Conservation (phyloP, 1,139 yeast species). For the Hansenula anomala region DNA sequence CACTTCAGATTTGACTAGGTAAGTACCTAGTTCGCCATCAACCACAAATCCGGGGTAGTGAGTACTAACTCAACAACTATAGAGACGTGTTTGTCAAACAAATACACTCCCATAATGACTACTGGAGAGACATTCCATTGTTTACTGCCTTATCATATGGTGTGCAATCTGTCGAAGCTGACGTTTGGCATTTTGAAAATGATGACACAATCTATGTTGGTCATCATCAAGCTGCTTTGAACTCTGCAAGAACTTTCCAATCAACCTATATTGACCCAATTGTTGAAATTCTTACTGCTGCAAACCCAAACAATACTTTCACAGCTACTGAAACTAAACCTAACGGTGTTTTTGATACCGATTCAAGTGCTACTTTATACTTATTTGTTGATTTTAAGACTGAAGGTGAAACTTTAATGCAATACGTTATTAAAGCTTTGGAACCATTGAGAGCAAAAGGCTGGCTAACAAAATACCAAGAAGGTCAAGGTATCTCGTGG, state of each 20-base stretch:
- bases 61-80: background rate
- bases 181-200: constrained; percentile 47
- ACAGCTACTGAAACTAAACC: constrained; percentile 27
- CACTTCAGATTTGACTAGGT: constrained; percentile 17
- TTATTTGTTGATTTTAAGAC: constrained; percentile 49
- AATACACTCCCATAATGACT: constrained; percentile 74
- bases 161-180: constrained; percentile 65
- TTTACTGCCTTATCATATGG: constrained; percentile 60
- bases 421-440: constrained; percentile 31
- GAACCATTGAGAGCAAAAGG: constrained; percentile 33
- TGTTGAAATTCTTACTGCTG: constrained; percentile 39
- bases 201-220: constrained; percentile 56
- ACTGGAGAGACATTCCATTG: constrained; percentile 64
- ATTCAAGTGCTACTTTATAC: constrained; percentile 38
- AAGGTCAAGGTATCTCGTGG: constrained; percentile 25
- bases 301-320: constrained; percentile 23
- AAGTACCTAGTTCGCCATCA: background rate
- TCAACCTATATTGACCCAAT: constrained; percentile 54
- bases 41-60: background rate
- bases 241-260: constrained; percentile 41
- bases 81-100: constrained; percentile 19
- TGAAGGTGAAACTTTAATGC: constrained; percentile 31
- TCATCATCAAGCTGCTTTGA: constrained; percentile 51
- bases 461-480: constrained; percentile 32
- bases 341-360: constrained; percentile 40